Conservation (phyloP, 2,329 filamentous ascomycete species). For the Chrysosporium queenslandicum region DNA sequence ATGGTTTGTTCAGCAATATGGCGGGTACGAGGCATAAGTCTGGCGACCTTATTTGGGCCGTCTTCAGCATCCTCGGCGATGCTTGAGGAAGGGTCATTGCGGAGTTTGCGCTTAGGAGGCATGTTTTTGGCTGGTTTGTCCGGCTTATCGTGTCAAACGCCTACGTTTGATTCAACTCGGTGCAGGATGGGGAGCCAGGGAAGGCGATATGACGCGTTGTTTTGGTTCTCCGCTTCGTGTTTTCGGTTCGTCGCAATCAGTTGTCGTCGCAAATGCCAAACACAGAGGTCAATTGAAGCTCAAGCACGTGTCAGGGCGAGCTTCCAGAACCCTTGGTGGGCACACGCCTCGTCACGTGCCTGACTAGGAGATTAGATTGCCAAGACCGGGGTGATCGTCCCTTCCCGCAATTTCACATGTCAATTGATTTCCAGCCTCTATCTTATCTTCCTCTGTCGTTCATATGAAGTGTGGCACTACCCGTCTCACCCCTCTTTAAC, state of each 20-base stretch:
- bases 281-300: background rate
- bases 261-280: too few species aligned
- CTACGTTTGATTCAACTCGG: background rate
- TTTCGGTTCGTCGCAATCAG: too few species aligned
- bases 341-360: background rate
- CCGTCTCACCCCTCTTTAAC: background rate
- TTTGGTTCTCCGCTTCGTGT: too few species aligned
- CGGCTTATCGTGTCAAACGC: background rate
- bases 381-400: background rate
- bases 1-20: slow-evolving; percentile 36
- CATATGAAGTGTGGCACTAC: background rate
- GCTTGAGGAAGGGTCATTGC: background rate
- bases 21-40: slow-evolving; percentile 33
- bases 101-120: slow-evolving; percentile 10
- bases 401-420: slow-evolving; percentile 2
- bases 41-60: slow-evolving; percentile 22
- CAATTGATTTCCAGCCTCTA: background rate
- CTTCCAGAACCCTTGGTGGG: slow-evolving; percentile 9
- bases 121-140: background rate
- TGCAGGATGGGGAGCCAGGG: too few species aligned
- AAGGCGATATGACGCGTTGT: too few species aligned
- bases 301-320: background rate
- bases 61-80: background rate
- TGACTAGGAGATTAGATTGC: background rate
- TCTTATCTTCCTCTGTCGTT: background rate